These are phyloP conservation scores for Aspergillus melleus DNA, from an alignment of 2,329 filamentous ascomycete species.

Conservation along the genomic window DNA sequence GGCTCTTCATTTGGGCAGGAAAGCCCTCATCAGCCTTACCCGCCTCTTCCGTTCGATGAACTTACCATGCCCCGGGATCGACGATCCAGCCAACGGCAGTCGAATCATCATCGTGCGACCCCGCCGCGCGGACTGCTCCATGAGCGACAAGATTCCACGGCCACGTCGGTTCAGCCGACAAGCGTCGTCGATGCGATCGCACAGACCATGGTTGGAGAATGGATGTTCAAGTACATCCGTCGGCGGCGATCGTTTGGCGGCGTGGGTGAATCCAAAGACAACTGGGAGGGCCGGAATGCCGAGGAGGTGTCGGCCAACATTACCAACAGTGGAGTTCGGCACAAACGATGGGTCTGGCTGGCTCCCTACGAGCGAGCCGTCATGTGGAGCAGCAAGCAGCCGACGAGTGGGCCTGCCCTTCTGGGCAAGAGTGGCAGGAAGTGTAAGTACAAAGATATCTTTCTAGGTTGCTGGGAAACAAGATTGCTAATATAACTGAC, in stretches of 20 bases:
- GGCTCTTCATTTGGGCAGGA: slow-evolving; percentile 67
- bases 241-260: slow-evolving; percentile 84
- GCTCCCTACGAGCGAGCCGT: slow-evolving; percentile 94
- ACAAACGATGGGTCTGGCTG: slow-evolving; percentile 98
- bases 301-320: slow-evolving; percentile 72
- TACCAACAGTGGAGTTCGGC: slow-evolving; percentile 65
- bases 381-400: slow-evolving; percentile 98
- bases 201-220: slow-evolving; percentile 94
- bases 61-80: slow-evolving; percentile 55
- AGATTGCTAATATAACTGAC: slow-evolving; percentile 13
- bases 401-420: slow-evolving; percentile 79
- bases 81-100: slow-evolving; percentile 24
- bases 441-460: slow-evolving; percentile 60
- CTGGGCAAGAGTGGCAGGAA: slow-evolving; percentile 95
- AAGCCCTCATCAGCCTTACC: slow-evolving; percentile 66
- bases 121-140: slow-evolving; percentile 31
- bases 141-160: slow-evolving; percentile 51
- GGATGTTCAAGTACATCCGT: slow-evolving; percentile 51
- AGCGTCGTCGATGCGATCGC: slow-evolving; percentile 95
- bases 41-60: slow-evolving; percentile 71
- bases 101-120: slow-evolving; percentile 24
- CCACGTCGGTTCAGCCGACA: slow-evolving; percentile 64
- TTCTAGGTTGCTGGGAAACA: slow-evolving; percentile 5
- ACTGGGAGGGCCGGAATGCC: slow-evolving; percentile 57
- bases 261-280: slow-evolving; percentile 52